Conservation (phyloP, 2,329 filamentous ascomycete species). For the Thielaviopsis ethacetica region DNA sequence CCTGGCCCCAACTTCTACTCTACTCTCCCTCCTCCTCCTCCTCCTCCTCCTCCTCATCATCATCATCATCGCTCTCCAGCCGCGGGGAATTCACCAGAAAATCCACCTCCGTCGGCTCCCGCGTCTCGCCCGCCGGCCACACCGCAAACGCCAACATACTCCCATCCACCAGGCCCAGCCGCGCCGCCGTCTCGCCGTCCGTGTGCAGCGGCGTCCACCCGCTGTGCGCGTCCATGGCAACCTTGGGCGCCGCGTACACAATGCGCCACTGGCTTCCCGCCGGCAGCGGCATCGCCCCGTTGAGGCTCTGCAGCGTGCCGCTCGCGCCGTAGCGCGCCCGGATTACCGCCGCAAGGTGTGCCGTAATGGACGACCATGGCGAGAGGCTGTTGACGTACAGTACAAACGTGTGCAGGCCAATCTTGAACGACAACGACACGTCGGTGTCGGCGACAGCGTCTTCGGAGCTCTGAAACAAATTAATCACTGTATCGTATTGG, state of each 20-base stretch:
- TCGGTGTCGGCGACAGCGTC: constrained; percentile 19
- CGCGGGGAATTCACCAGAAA: constrained; percentile 31
- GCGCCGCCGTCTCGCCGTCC: constrained; percentile 24
- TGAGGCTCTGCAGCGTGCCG: constrained; percentile 25
- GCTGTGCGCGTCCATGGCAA: constrained; percentile 26
- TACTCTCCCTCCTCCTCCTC: neutral
- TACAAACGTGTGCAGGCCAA: constrained; percentile 54
- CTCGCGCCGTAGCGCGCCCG: constrained; percentile 38
- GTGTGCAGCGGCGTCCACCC: constrained; percentile 32
- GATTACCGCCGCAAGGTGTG: constrained; percentile 41
- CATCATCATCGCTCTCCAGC: constrained; percentile 23
- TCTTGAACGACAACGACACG: constrained; percentile 55
- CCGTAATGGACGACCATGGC: constrained; percentile 39
- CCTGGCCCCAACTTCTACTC: neutral
- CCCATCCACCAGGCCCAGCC: constrained; percentile 30
- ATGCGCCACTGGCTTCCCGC: constrained; percentile 21
- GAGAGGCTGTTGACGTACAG: constrained; percentile 45
- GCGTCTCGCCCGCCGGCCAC: constrained; percentile 22
- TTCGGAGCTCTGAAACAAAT: no score
- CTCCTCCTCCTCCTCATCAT: constrained; percentile 4
- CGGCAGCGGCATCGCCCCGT: constrained; percentile 23
- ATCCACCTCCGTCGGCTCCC: constrained; percentile 22
- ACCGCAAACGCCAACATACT: constrained; percentile 31
- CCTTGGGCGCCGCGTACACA: constrained; percentile 29
- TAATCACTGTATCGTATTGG: no score